Evolutionary conservation across 176 grass and related monocot genomes (phyloP), one percentile per base, ranked within the genome.

Genomic region (Ampelocalamus luodianensis): DNA sequence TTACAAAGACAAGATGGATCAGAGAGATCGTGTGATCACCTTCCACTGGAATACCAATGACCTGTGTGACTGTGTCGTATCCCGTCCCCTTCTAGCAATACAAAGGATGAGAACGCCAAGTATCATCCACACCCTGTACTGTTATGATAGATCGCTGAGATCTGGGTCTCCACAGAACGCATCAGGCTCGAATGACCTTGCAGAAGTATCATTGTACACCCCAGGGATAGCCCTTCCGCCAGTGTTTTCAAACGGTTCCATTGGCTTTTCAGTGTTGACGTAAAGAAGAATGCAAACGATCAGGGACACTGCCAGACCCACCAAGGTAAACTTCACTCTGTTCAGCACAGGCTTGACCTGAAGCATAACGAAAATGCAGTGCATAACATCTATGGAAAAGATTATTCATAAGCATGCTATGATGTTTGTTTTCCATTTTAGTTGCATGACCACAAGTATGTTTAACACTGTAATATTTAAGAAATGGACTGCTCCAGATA

Each of bases 341-440:
- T 78, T 93, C 71, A 98, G 74, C 77, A 98, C 88, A 71, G 96
- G 96, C 70, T 98, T 98, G 65, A 95, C 96, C 96, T 95, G 88
- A 50, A 79, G 3, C 38, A 70, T 53, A 71, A 72, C 13, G 42
- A 93, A 76, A 55, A 43, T 23, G 4, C 5, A 65, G 26, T 46
- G 5, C 0, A 79, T 55, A 71, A 16, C 24, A 64, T 8, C 18
- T 54, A 66, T 24, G 38, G 0, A 59, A 54, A 55, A 43, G 40
- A 22, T 84, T 62, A 4, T 32, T 29, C 15, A 0, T 9, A 63
- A 32, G 53, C 34, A 85, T 60, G 22, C 39, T 26, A 23, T 3
- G 0, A 40, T 23, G 4, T 63, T 5, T 54, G 23, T 73, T 65
- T 72, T 59, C 18, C 14, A 34, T 65, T 59, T 84, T 68, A 63